Percentiles rank a stretch among this genome's conserved stretches.
These are phyloP conservation scores for Populus euphratica DNA, from an alignment of 345 rosid genomes.

Conservation along the genomic window DNA sequence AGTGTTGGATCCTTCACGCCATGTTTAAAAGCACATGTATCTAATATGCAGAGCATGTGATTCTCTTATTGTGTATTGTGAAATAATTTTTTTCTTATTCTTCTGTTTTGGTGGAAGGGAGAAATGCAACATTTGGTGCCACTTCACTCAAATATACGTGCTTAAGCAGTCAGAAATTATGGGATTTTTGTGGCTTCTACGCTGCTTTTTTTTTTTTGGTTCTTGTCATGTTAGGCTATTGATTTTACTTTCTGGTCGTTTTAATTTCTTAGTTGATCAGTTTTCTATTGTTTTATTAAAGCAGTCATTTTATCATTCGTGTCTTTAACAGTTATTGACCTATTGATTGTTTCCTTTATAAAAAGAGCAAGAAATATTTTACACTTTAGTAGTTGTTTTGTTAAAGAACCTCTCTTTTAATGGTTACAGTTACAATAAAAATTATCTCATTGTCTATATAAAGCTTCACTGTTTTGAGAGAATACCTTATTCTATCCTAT, in stretches of 20 bases:
- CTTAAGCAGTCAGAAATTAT: not conserved
- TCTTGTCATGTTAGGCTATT: not conserved
- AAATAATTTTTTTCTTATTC: too few relatives aligned
- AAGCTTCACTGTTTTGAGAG: not conserved
- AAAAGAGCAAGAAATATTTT: not conserved
- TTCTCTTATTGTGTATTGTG: too few relatives aligned
- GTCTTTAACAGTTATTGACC: not conserved
- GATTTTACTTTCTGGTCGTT: not conserved
- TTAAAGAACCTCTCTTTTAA: not conserved
- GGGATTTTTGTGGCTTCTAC: not conserved
- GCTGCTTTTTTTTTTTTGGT: not conserved
- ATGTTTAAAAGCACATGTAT: not conserved
- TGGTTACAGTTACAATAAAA: not conserved
- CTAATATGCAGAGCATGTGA: not conserved
- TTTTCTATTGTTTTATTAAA: not conserved
- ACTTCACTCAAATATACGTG: not conserved
- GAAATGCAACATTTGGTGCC: not conserved
- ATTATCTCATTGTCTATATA: not conserved
- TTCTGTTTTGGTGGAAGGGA: not conserved
- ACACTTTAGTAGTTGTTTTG: not conserved
- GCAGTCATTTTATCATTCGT: not conserved
- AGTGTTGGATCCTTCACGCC: not conserved
- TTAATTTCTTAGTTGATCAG: not conserved
- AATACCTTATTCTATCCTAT: not conserved
- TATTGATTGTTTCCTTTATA: not conserved